A percentile compares a stretch with the other conserved stretches of the same genome.
Evolutionary conservation across 148 eudicot genomes (phyloP).

Genomic region (Tetragonia tetragonoides): DNA sequence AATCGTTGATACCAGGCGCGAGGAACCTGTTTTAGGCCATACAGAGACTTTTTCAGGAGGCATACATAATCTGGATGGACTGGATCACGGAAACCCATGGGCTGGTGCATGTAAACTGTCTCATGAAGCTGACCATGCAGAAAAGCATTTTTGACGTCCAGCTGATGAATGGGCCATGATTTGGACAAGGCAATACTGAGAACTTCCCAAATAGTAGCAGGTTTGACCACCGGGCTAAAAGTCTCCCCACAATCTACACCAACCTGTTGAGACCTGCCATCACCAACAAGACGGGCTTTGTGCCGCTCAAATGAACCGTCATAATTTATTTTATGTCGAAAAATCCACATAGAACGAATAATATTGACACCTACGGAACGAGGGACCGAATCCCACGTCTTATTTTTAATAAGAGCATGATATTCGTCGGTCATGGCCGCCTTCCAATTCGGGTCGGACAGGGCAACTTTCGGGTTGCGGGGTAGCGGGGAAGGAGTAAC

Average conservation of each 20-base stretch:
- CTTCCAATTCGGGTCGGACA: background rate
- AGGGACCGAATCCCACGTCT: background rate
- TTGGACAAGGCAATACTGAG: background rate
- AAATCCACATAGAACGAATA: constrained; percentile 2
- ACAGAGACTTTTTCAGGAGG: too few species aligned
- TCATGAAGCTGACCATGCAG: background rate
- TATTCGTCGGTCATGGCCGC: background rate
- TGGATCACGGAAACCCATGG: background rate
- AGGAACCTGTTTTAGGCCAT: background rate
- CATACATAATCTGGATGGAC: background rate
- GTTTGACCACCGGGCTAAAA: background rate
- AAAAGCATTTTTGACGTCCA: background rate
- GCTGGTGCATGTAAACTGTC: constrained; percentile 1
- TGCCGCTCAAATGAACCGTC: background rate
- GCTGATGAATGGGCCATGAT: constrained; percentile 2
- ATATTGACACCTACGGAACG: background rate
- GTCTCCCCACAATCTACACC: background rate
- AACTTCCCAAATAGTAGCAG: background rate
- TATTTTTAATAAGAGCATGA: background rate
- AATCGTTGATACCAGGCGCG: background rate
- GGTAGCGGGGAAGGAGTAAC: background rate
- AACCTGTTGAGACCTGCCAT: background rate
- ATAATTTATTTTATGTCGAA: background rate
- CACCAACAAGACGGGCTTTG: background rate
- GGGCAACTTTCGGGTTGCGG: background rate